These are phyloP conservation scores for Parastagonospora avenae DNA, from an alignment of 2,329 filamentous ascomycete species.

Conservation along the genomic window DNA sequence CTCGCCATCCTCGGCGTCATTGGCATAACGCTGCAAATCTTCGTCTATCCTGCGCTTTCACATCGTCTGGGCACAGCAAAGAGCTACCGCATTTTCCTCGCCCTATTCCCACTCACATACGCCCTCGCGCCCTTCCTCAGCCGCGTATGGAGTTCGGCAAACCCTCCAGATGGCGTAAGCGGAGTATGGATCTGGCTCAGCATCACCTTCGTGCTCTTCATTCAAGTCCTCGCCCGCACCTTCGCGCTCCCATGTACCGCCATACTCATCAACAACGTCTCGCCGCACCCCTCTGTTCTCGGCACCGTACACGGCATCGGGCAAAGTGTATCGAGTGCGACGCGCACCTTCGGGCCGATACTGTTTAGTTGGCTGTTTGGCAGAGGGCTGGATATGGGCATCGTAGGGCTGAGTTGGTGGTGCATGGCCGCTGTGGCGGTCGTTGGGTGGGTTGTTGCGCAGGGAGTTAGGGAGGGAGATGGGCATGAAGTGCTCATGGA, in stretches of 20 bases:
- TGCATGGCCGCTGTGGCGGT: slow-evolving; percentile 57
- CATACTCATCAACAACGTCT: slow-evolving; percentile 57
- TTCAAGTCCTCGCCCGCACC: slow-evolving; percentile 55
- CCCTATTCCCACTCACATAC: slow-evolving; percentile 54
- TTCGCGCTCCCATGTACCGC: slow-evolving; percentile 62
- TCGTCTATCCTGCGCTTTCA: slow-evolving; percentile 52
- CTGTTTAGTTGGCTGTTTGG: slow-evolving; percentile 67
- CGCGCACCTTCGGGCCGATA: slow-evolving; percentile 65
- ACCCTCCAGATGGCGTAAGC: slow-evolving; percentile 48
- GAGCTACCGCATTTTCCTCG: slow-evolving; percentile 49
- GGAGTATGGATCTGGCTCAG: slow-evolving; percentile 51
- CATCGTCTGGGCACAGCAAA: slow-evolving; percentile 49
- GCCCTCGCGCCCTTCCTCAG: slow-evolving; percentile 51
- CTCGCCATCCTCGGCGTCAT: slow-evolving; percentile 56
- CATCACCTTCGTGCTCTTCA: slow-evolving; percentile 48
- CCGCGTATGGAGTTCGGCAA: slow-evolving; percentile 46
- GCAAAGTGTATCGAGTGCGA: slow-evolving; percentile 64
- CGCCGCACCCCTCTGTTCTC: slow-evolving; percentile 60
- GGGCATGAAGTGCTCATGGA: slow-evolving; percentile 70
- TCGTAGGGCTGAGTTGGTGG: slow-evolving; percentile 67
- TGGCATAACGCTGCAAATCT: slow-evolving; percentile 53
- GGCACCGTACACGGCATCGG: slow-evolving; percentile 64
- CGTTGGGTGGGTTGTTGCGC: slow-evolving; percentile 57
- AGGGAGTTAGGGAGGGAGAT: slow-evolving; percentile 64
- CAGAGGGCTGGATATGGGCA: slow-evolving; percentile 59